Conservation (phyloP, 257 asterid species). For the Schizonepeta tenuifolia region DNA sequence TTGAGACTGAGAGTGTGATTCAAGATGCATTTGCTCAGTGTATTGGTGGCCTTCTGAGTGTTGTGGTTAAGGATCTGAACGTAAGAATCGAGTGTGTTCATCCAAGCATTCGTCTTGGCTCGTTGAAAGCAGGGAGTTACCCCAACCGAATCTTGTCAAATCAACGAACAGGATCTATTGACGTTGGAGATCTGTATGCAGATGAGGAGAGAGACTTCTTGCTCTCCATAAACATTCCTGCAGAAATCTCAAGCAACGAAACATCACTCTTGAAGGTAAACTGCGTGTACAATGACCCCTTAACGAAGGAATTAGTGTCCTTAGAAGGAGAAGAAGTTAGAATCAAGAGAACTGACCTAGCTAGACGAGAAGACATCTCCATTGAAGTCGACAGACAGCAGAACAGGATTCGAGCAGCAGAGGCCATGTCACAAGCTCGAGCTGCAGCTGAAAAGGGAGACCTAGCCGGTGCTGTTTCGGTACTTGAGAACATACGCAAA, state of each 20-base stretch:
- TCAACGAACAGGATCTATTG: slow-evolving; percentile 63
- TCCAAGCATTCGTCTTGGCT: slow-evolving; percentile 53
- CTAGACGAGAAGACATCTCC: slow-evolving; percentile 47
- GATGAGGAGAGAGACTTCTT: slow-evolving; percentile 96
- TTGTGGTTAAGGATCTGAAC: slow-evolving; percentile 77
- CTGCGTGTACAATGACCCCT: slow-evolving; percentile 68
- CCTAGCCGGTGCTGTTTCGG: slow-evolving; percentile 60
- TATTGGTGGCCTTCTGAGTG: slow-evolving; percentile 96
- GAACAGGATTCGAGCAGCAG: slow-evolving; percentile 82
- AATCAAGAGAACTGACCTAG: slow-evolving; percentile 58
- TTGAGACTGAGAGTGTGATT: slow-evolving; percentile 91
- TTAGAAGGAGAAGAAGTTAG: slow-evolving; percentile 57
- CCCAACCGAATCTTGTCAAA: slow-evolving; percentile 50
- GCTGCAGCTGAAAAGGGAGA: slow-evolving; percentile 82
- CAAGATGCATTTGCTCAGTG: slow-evolving; percentile 99
- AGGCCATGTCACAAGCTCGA: slow-evolving; percentile 83
- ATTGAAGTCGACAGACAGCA: slow-evolving; percentile 92
- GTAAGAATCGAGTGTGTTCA: slow-evolving; percentile 60
- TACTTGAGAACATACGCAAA: slow-evolving; percentile 68
- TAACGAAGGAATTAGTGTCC: slow-evolving; percentile 59
- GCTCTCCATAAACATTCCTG: slow-evolving; percentile 67
- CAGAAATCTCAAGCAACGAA: slow-evolving; percentile 49
- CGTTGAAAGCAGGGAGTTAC: slow-evolving; percentile 83
- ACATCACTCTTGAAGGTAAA: slow-evolving; percentile 67
- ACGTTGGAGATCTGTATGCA: slow-evolving; percentile 88